A percentile compares a stretch with the other conserved stretches of the same genome.
Evolutionary conservation across 305 asterid genomes (phyloP).

Genomic region (Coffea humblotiana): DNA sequence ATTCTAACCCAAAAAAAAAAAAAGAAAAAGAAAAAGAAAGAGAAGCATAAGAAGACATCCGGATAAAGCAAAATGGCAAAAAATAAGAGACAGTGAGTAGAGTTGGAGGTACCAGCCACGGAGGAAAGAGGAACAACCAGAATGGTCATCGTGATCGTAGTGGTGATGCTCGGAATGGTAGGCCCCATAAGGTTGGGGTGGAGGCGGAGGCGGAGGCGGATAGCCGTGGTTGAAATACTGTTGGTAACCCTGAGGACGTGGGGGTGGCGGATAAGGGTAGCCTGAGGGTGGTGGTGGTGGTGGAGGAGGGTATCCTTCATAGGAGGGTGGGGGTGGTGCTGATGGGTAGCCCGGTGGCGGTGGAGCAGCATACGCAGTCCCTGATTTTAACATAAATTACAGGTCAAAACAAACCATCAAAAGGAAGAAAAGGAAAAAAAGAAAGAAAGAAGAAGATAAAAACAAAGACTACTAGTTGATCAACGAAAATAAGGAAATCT

Average conservation of each 20-base stretch:
- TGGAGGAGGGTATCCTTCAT: constrained; percentile 11
- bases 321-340: constrained; percentile 11
- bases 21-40: no score
- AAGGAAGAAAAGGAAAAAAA: not conserved
- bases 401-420: not conserved
- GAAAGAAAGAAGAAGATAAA: no score
- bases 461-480: not conserved
- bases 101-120: constrained; percentile 21
- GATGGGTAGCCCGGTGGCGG: constrained; percentile 16
- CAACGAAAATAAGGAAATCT: not conserved
- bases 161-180: constrained; percentile 15
- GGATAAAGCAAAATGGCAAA: not conserved
- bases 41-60: no score
- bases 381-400: not conserved
- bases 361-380: constrained; percentile 7
- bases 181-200: constrained; percentile 6
- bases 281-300: constrained; percentile 16
- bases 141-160: constrained; percentile 8
- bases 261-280: constrained; percentile 21
- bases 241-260: constrained; percentile 19
- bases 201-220: constrained; percentile 15
- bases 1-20: no score
- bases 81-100: not conserved
- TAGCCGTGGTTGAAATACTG: constrained; percentile 23
- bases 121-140: constrained; percentile 18